Percentiles rank a stretch among this genome's conserved stretches.
Evolutionary conservation across 176 grass and related monocot genomes (phyloP).

Genomic region (Oryza glaberrima): DNA sequence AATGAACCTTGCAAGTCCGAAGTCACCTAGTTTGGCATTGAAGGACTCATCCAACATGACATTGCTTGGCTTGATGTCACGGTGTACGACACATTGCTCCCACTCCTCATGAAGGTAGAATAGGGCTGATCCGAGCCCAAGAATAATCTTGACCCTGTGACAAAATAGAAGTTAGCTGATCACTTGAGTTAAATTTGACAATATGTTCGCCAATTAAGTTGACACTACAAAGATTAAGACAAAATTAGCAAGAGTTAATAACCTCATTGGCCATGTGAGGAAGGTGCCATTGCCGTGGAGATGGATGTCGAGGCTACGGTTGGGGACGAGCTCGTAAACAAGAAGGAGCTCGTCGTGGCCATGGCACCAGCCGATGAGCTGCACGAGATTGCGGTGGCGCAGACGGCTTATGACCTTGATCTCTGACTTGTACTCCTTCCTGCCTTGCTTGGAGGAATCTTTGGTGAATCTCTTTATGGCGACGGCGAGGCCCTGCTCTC

Average conservation of each 20-base stretch:
- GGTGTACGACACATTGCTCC: slow-evolving; percentile 34
- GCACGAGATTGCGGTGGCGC: slow-evolving; percentile 42
- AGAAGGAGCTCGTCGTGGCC: slow-evolving; percentile 30
- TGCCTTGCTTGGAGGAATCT: slow-evolving; percentile 37
- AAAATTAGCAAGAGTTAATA: no score
- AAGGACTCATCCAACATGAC: slow-evolving; percentile 43
- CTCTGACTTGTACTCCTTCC: slow-evolving; percentile 59
- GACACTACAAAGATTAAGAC: not conserved
- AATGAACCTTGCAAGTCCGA: slow-evolving; percentile 40
- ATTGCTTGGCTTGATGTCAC: slow-evolving; percentile 39
- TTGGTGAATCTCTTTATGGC: slow-evolving; percentile 56
- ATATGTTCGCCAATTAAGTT: no score
- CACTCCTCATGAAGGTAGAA: slow-evolving; percentile 41
- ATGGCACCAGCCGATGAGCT: slow-evolving; percentile 45
- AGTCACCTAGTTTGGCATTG: slow-evolving; percentile 43
- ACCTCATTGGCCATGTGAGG: slow-evolving; percentile 46
- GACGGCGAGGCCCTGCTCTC: slow-evolving; percentile 27
- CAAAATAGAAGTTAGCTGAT: not conserved
- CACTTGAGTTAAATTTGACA: not conserved
- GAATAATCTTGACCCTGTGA: slow-evolving; percentile 25
- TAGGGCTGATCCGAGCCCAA: slow-evolving; percentile 7
- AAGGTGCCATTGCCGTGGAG: slow-evolving; percentile 37
- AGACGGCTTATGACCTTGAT: slow-evolving; percentile 48
- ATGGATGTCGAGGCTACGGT: slow-evolving; percentile 46
- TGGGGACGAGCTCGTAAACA: slow-evolving; percentile 45